Base-by-base conservation (phyloP, 1,284 basidiomycete genomes). In the Ustilago hordei region DNA sequence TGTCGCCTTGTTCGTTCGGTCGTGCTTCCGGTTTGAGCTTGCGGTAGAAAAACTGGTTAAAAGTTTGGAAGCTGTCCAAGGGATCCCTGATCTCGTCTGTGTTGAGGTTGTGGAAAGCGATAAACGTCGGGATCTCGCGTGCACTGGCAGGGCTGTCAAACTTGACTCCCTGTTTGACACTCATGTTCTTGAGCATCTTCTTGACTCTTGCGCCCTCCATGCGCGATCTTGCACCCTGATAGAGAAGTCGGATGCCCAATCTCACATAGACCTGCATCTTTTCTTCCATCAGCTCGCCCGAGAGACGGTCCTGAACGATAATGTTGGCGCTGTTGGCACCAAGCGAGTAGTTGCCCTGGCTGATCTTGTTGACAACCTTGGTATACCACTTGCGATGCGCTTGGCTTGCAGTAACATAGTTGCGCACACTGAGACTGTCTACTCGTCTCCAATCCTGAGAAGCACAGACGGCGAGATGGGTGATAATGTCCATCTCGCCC, bases 341-440 rank as follows among this genome's bases (percentile, higher is more conserved):
- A 35, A 98, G 90, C 77, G 90, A 91, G 87, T 98, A 98, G 73
- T 92, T 90, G 2, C 95, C 95, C 58, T 86, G 84, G 3, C 75
- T 77, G 56, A 96, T 91, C 87, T 94, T 94, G 47, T 72, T 89
- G 71, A 97, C 89, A 48, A 97, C 90, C 88, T 93, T 95, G 66
- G 93, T 95, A 82, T 95, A 93, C 92, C 94, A 97, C 87, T 99
- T 99, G 82, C 96, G 89, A 87, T 98, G 95, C 60, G 97, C 96
- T 87, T 99, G 96, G 76, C 90, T 92, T 15, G 93, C 93, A 0
- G 96, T 99, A 2, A 98, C 95, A 81, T 95, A 99, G 83, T 95
- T 96, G n/a, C 92, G 91, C 17, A 95, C 95, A 11, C 81, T 69
- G 36, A 86, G 73, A 32, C 73, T 72, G 83, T 97, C 92, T 32